Base-by-base conservation (phyloP, 805 yeast species). In the Pichia heedii region DNA sequence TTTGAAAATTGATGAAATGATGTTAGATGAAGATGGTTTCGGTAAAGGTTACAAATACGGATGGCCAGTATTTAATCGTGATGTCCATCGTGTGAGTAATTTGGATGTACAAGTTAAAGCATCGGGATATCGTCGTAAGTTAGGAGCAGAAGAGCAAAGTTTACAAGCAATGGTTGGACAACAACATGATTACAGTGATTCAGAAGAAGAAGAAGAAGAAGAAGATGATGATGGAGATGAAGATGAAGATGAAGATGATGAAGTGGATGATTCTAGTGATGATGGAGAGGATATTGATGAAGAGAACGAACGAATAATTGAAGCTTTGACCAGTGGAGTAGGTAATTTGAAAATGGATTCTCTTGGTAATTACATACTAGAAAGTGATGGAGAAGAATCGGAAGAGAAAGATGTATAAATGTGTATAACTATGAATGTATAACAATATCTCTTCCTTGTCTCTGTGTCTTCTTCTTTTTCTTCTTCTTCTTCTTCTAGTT, bases 81-180 rank as follows among this genome's bases (percentile, higher is more conserved):
- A 90, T 57, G 81, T 90, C 5, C 48, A 68, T 47, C 74, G 97
- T 58, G 65, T 62, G 7, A 82, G 74, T 36, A 74, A 75, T 46
- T 70, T 93, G 51, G 99, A 93, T 65, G 73, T 78, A n/a, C 77
- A 81, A 50, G 94, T 93, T 2, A 81, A 83, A 54, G 98, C 98
- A 0, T 86, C 96, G 1, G 99, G 99, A 1, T 87, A 73, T 55
- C 65, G 67, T 19, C 74, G 67, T 50, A 67, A 66, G 51, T 52
- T 53, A 34, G 63, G 61, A 40, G 47, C 58, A 45, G 74, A 72
- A 44, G 74, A 68, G 36, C 71, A 73, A 54, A 89, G 83, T 42
- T 69, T 88, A 53, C 96, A 88, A 59, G 96, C 95, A 2, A 78
- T 88, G 40, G 71, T 73, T 9, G 51, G 58, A 39, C 54, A 52